Conservation (phyloP, 2,329 filamentous ascomycete genomes). For the Pyrenochaeta sp. region DNA sequence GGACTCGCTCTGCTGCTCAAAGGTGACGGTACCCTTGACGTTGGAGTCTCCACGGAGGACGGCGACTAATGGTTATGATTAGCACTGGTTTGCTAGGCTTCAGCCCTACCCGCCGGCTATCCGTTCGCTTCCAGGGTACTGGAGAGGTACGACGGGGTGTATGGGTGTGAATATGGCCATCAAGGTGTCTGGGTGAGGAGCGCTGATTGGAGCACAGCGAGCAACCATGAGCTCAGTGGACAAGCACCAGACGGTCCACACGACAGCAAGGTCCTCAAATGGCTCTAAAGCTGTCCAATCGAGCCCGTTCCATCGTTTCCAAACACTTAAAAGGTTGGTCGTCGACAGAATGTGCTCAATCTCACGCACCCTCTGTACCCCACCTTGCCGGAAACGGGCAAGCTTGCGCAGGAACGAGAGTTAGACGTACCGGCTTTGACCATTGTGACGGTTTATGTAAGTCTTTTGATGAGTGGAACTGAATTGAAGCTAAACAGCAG, state of each 20-base stretch:
- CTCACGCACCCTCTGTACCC: slow-evolving; percentile 55
- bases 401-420: slow-evolving; percentile 21
- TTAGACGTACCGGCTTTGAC: slow-evolving; percentile 89
- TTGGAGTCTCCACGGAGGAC: slow-evolving; percentile 98
- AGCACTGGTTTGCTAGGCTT: slow-evolving; percentile 6
- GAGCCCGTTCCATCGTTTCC: slow-evolving; percentile 20
- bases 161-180: slow-evolving; percentile 28
- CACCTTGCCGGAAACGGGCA: slow-evolving; percentile 41
- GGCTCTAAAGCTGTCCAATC: slow-evolving; percentile 24
- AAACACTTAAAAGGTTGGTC: slow-evolving; percentile 17
- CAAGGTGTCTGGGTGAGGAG: slow-evolving; percentile 33
- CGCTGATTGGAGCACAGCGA: slow-evolving; percentile 35
- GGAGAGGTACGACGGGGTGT: background rate
- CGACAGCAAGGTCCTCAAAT: slow-evolving; percentile 37
- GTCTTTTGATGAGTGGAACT: slow-evolving; percentile 25
- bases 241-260: slow-evolving; percentile 14
- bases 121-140: background rate
- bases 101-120: slow-evolving; percentile 9
- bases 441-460: slow-evolving; percentile 76
- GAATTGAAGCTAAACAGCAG: slow-evolving; percentile 19
- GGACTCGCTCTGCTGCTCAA: slow-evolving; percentile 88
- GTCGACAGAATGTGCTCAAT: slow-evolving; percentile 67
- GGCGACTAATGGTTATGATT: slow-evolving; percentile 70
- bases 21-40: slow-evolving; percentile 90
- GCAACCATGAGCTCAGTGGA: background rate